Percentiles rank a stretch among this genome's conserved stretches.
Conservation (phyloP, 2,329 filamentous ascomycete species). For the Nothophaeocryptopus gaeumannii region DNA sequence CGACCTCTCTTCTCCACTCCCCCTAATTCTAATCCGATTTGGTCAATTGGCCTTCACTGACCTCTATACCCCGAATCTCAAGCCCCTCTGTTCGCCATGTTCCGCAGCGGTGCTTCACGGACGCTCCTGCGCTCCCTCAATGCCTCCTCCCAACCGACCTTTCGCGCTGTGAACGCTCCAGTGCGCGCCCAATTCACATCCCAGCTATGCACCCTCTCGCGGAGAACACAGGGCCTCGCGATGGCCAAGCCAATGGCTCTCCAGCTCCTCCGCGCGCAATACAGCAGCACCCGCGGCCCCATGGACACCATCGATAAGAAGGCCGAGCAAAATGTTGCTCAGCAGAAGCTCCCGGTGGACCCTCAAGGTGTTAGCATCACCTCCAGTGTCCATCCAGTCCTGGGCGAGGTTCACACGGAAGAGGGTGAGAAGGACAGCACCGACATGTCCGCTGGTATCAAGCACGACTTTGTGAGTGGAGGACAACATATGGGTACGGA, state of each 20-base stretch:
- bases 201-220: constrained; percentile 41
- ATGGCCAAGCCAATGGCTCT: constrained; percentile 36
- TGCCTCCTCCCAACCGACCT: constrained; percentile 22
- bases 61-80: constrained; percentile 1
- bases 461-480: constrained; percentile 33
- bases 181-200: constrained; percentile 40
- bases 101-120: constrained; percentile 45
- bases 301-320: constrained; percentile 54
- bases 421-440: constrained; percentile 34
- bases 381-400: constrained; percentile 49
- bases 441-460: constrained; percentile 49
- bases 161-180: constrained; percentile 28
- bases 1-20: no score
- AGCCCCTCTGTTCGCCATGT: constrained; percentile 34
- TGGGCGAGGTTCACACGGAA: constrained; percentile 37
- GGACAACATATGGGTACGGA: background rate
- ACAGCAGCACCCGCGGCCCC: constrained; percentile 21
- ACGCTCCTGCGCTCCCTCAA: constrained; percentile 40
- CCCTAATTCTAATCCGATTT: background rate
- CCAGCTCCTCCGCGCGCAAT: constrained; percentile 22
- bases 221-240: constrained; percentile 32
- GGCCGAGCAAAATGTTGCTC: constrained; percentile 53
- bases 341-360: constrained; percentile 57
- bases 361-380: constrained; percentile 60
- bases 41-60: constrained; percentile 9